Evolutionary conservation across 371 early-diverging fungal genomes (phyloP).

Genomic region (Massospora cicadina): DNA sequence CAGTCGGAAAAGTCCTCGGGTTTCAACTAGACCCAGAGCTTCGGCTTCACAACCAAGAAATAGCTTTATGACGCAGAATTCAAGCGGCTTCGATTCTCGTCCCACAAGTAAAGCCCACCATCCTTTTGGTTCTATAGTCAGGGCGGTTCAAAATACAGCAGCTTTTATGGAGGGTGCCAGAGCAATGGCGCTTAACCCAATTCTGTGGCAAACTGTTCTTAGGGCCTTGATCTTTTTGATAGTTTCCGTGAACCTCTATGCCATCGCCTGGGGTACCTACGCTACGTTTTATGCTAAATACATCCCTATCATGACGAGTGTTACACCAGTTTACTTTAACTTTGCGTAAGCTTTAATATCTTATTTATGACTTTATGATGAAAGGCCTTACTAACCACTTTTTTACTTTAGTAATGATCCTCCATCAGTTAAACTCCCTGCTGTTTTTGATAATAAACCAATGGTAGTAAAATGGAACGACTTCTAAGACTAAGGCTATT

Average conservation of each 20-base stretch:
- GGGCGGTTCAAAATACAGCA: neutral
- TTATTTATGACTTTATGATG: neutral
- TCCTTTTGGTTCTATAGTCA: neutral
- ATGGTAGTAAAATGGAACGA: neutral
- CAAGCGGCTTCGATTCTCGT: neutral
- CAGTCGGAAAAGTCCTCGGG: neutral
- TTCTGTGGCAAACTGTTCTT: neutral
- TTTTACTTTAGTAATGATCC: neutral
- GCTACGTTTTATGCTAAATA: neutral
- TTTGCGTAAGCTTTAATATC: slow-evolving; percentile 1
- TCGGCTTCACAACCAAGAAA: neutral
- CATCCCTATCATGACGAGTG: neutral
- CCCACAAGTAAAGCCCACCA: neutral
- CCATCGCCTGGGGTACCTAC: slow-evolving; percentile 1
- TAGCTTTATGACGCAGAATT: neutral
- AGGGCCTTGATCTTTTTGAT: neutral
- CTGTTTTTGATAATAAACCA: neutral
- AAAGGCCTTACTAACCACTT: too few relatives aligned
- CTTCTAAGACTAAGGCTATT: neutral
- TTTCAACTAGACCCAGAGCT: neutral
- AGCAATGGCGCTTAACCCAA: neutral
- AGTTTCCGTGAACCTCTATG: neutral
- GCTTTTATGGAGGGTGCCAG: neutral
- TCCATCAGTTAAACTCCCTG: neutral
- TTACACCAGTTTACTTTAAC: neutral